Base-by-base conservation (phyloP, 345 rosid species). In the Eucalyptus virginea region DNA sequence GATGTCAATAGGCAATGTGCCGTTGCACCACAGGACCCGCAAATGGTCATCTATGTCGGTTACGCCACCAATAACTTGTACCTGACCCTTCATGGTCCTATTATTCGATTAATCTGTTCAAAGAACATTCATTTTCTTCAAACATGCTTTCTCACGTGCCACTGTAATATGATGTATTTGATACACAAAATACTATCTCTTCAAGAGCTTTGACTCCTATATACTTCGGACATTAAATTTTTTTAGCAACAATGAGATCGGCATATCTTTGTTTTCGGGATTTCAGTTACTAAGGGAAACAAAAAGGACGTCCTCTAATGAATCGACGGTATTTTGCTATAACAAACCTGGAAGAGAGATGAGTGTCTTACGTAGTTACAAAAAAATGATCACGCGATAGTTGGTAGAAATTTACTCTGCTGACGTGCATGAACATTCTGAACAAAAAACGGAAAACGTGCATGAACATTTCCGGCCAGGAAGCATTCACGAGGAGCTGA, bases 381-480 rank as follows among this genome's bases (percentile, higher is more conserved):
- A 2, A 60, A 60, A 26, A 60, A 60, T 60, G 67, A 26, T 26
- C n/a, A 28, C 0, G 19, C 5, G 14, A 18, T 34, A 72, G 2
- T 3, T 10, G 26, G 42, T 37, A 18, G 45, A 21, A 34, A 34
- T 18, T 34, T 40, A 11, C 42, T 34, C 45, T 72, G 14, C 81
- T 6, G 23, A 34, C 26, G 15, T 34, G 44, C 37, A 69, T 34
- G 81, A 69, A 69, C 81, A 18, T 32, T 32, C 18, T 16, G 11
- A 19, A 37, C 72, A 16, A 7, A 30, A 30, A n/a, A 14, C 1
- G 16, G 97, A 94, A 10, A 89, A 89, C 44, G 91, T 94, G 23
- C 58, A 4, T 52, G 67, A 11, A 28, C 32, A 58, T 60, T 60
- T 60, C 30, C 15, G 16, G 16, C 32, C 7, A 11, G 67, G 32